Evolutionary conservation across 805 yeast species (phyloP), one percentile per base, ranked within the genome.

Genomic region (Candida verbasci): DNA sequence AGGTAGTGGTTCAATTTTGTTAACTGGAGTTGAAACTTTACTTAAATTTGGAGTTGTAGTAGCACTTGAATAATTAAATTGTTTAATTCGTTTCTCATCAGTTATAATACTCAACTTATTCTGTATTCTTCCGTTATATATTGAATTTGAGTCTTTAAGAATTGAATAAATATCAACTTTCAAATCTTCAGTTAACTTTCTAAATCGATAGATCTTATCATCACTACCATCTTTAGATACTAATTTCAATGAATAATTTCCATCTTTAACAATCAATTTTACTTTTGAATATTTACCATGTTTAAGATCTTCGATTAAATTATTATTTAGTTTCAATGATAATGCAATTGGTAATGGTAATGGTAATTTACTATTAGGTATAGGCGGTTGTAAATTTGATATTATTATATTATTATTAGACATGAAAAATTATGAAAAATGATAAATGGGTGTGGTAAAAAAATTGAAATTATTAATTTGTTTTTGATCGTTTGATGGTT

Each of bases 401-500:
- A 70, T 45, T 6, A 72, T 42, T 2, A 52, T n/a, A n/a, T n/a
- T n/a, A n/a, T n/a, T 76, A 76, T 34, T 75, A 57, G 40, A 63
- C 62, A 24, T 33, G 25, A 18, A 18, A 6, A 18, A 18, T n/a
- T n/a, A n/a, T n/a, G n/a, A n/a, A n/a, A n/a, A n/a, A n/a, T n/a
- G n/a, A n/a, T n/a, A n/a, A n/a, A n/a, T n/a, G n/a, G n/a, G n/a
- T n/a, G n/a, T n/a, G n/a, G n/a, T n/a, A n/a, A n/a, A n/a, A n/a
- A n/a, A n/a, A n/a, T n/a, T n/a, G n/a, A n/a, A n/a, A n/a, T n/a
- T n/a, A n/a, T n/a, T n/a, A n/a, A n/a, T n/a, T n/a, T n/a, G n/a
- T n/a, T n/a, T n/a, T n/a, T n/a, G n/a, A n/a, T n/a, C n/a, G n/a
- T n/a, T n/a, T n/a, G n/a, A n/a, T n/a, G n/a, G n/a, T n/a, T n/a